Conservation (phyloP, 495 filamentous ascomycete species). For the Margaritispora aquatica region DNA sequence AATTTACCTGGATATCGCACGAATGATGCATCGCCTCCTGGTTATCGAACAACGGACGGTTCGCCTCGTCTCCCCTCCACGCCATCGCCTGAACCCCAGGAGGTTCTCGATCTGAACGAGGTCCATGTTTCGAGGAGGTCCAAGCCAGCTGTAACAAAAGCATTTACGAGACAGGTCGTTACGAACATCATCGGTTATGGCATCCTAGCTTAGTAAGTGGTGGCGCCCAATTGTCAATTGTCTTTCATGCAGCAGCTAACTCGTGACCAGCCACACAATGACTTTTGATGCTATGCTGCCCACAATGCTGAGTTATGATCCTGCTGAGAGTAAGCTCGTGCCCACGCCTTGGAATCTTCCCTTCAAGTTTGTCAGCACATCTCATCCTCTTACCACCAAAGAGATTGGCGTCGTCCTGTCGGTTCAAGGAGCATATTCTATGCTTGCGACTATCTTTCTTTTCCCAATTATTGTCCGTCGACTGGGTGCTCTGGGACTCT, state of each 20-base stretch:
- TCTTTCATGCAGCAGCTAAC: conserved; percentile 11
- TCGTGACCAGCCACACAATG: conserved; percentile 58
- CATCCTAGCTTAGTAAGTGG: conserved; percentile 90
- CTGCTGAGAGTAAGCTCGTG: no score
- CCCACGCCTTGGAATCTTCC: conserved; percentile 49
- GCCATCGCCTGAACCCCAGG: conserved; percentile 18
- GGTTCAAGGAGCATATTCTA: conserved; percentile 83
- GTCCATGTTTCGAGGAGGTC: neutral
- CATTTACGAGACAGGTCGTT: conserved; percentile 76
- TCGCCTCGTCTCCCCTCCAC: conserved; percentile 45
- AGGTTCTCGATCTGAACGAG: conserved; percentile 18
- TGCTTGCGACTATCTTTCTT: conserved; percentile 74
- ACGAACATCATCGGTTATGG: conserved; percentile 84
- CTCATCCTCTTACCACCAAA: conserved; percentile 72
- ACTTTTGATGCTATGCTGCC: conserved; percentile 92
- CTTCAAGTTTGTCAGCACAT: conserved; percentile 84
- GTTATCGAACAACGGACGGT: conserved; percentile 54
- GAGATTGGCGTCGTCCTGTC: conserved; percentile 83
- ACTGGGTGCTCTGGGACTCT: conserved; percentile 72
- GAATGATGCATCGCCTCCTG: conserved; percentile 47
- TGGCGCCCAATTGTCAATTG: neutral
- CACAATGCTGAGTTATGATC: conserved; percentile 81
- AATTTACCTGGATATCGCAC: conserved; percentile 49
- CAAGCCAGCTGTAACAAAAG: conserved; percentile 33
- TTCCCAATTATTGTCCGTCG: conserved; percentile 67